Base-by-base conservation (phyloP, 2,329 filamentous ascomycete species). In the Cercospora sp. region DNA sequence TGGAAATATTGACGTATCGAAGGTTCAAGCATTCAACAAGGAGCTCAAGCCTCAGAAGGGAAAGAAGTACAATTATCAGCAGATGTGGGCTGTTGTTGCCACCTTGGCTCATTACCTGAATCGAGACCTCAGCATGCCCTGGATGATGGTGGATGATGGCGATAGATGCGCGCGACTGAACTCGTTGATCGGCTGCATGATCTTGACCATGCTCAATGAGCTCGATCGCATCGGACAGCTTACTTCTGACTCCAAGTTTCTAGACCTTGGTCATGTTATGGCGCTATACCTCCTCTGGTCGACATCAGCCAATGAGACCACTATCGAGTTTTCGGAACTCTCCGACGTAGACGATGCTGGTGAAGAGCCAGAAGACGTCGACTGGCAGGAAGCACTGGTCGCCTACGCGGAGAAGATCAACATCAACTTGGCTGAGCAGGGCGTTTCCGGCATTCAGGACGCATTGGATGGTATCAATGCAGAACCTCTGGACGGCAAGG, bases 61-160 rank as follows among this genome's bases (percentile, higher is more conserved):
- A 9, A 63, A 63, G 51, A 40, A 55, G 13, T 64, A 64, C 59
- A 59, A 63, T 32, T 67, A 63, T 24, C 65, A 67, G 51, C 60
- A 67, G 34, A 67, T 67, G 65, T 67, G 65, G 65, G 65, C 65
- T 21, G 26, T 67, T 24, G 60, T 58, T 32, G 32, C 65, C 9
- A 30, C 51, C 24, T 21, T 67, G n/a, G 65, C 65, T 21, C 62
- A 67, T 34, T 67, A 63, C 24, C 45, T 67, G 10, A 57, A 63
- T 21, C 60, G 60, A 34, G 65, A 66, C 32, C 43, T 55, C 59
- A 64, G 65, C 34, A 57, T 66, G 28, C 65, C 43, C 12, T 63
- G 59, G 58, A 66, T 62, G 59, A 63, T 63, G 58, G 65, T 66
- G 13, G 65, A 66, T 5, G 65, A 66, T 18, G 24, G 59, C 34